Conservation (phyloP, 2,329 filamentous ascomycete species). For the Conoideocrella luteorostrata region DNA sequence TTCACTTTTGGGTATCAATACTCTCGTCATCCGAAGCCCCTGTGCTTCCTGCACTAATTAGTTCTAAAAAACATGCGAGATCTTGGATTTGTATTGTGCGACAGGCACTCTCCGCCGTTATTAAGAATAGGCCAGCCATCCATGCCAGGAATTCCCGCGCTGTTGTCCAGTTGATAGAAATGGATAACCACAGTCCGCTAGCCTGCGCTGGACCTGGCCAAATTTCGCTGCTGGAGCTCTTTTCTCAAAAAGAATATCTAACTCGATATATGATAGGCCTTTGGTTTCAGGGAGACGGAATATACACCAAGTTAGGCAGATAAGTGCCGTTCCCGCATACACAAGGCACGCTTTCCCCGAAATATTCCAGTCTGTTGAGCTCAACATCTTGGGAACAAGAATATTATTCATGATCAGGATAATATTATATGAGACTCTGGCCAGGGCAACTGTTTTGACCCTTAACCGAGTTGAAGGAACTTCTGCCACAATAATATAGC, state of each 20-base stretch:
- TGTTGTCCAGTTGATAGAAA: constrained; percentile 14
- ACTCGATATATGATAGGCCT: constrained; percentile 17
- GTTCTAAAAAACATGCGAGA: no score
- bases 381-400: constrained; percentile 21
- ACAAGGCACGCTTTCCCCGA: constrained; percentile 20
- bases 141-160: constrained; percentile 18
- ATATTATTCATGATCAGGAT: constrained; percentile 20
- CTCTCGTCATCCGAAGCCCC: no score
- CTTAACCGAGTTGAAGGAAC: constrained; percentile 31
- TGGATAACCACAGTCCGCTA: constrained; percentile 14
- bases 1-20: no score
- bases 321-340: constrained; percentile 13
- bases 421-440: constrained; percentile 20
- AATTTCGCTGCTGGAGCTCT: constrained; percentile 25
- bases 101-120: no score
- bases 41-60: no score
- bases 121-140: constrained; percentile 17
- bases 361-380: constrained; percentile 20
- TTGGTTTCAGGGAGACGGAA: constrained; percentile 22
- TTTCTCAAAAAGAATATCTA: constrained; percentile 22
- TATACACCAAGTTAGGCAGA: constrained; percentile 20
- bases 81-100: no score
- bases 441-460: constrained; percentile 33
- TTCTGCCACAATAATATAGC: constrained; percentile 33
- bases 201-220: constrained; percentile 17